Base-by-base conservation (phyloP, 768 basidiomycete species). In the Tremella fuciformis region DNA sequence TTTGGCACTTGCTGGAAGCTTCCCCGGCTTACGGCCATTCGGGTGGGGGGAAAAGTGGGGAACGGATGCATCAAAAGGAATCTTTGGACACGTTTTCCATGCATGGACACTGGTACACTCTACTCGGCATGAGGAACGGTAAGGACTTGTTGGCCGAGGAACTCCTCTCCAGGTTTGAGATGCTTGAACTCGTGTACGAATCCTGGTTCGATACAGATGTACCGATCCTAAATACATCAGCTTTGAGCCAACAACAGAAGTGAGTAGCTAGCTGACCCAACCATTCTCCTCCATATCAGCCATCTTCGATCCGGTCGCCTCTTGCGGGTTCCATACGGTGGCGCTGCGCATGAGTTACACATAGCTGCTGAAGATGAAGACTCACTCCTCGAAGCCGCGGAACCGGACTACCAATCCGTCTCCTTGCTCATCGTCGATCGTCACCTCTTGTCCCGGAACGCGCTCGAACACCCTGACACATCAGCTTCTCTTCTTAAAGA, bases 281-380 rank as follows among this genome's bases (percentile, higher is more conserved):
- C 93, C 94, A 0, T 83, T 82, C 6, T 83, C 81, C 71, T 97
- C 90, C 90, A 99, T 91, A 72, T 99, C 94, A 13, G 76, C 84
- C 8, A 98, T 87, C 68, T 84, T 86, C 21, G 80, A 79, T 0
- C 91, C 91, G 13, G 76, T 80, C 59, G 82, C 84, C 29, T 79
- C 80, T 66, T 85, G 85, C 7, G 96, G 94, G 79, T 99, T 98
- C 94, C 96, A 98, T 40, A 94, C 79, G n/a, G 92, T 91, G 7
- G 46, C 50, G 62, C 75, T 76, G 8, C 7, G 18, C 19, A 46
- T 58, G 46, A 65, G 55, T 38, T 7, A 37, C 16, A 21, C 49
- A 8, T 29, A 3, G 4, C 8, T 29, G 0, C 53, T 13, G 9
- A 18, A 26, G 1, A 34, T 3, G 15, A 6, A 19, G 48, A 65